Conservation (phyloP, 2,329 filamentous ascomycete genomes). For the Ophiosphaerella narmari region DNA sequence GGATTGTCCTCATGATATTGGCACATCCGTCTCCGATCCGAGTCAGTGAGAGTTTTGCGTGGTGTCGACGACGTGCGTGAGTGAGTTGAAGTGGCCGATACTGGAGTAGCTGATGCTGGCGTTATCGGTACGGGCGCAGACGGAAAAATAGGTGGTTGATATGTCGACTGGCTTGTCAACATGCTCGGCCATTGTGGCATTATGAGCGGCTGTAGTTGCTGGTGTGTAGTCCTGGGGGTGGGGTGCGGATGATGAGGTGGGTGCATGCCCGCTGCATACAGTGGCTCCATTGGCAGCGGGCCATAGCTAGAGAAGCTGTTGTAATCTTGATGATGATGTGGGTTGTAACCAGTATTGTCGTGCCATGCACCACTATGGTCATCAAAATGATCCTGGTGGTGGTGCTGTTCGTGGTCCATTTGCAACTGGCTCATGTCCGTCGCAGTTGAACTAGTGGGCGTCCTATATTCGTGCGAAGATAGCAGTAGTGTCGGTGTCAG, state of each 20-base stretch:
- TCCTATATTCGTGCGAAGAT: constrained; percentile 28
- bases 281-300: constrained; percentile 47
- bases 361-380: constrained; percentile 42
- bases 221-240: constrained; percentile 42
- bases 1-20: constrained; percentile 90
- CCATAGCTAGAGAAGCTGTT: constrained; percentile 45
- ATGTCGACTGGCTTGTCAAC: constrained; percentile 49
- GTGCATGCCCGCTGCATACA: constrained; percentile 45
- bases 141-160: constrained; percentile 45
- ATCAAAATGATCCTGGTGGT: constrained; percentile 41
- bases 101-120: constrained; percentile 45
- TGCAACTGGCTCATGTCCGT: constrained; percentile 48
- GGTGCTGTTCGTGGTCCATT: constrained; percentile 49
- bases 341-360: constrained; percentile 35
- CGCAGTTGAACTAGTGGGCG: constrained; percentile 18
- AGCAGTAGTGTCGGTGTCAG: constrained; percentile 35
- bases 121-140: constrained; percentile 44
- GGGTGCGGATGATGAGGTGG: constrained; percentile 39
- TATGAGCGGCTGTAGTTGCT: constrained; percentile 49
- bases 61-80: constrained; percentile 63
- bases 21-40: constrained; percentile 91
- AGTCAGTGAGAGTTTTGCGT: constrained; percentile 86
- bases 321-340: constrained; percentile 48
- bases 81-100: constrained; percentile 46
- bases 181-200: constrained; percentile 49